Percentiles rank a stretch among this genome's conserved stretches.
Conservation (phyloP, 1,284 basidiomycete genomes). For the Golubevia pallescens region DNA sequence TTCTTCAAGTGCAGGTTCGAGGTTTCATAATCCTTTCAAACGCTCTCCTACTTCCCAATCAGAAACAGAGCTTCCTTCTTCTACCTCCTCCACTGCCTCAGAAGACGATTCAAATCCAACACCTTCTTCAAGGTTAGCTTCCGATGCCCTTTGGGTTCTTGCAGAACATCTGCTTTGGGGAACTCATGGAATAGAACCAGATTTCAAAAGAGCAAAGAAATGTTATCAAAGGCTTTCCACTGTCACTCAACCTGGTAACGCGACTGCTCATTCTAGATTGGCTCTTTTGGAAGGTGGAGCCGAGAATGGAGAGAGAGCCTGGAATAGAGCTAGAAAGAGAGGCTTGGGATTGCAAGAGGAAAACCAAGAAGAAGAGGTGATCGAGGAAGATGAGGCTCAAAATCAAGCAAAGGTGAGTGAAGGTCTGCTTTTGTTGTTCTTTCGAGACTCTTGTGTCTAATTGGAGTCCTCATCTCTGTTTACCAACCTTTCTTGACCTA, state of each 20-base stretch:
- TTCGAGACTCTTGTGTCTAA: no score
- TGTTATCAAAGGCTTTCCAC: conserved; percentile 31
- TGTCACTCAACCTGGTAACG: conserved; percentile 38
- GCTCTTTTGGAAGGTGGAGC: conserved; percentile 41
- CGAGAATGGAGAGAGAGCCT: conserved; percentile 3
- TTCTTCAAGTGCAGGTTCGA: background rate
- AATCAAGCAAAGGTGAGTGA: conserved; percentile 7
- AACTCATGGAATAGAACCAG: conserved; percentile 45
- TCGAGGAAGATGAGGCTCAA: conserved; percentile 2
- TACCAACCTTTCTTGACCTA: background rate
- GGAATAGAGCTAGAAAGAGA: background rate
- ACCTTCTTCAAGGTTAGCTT: no score
- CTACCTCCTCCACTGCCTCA: no score
- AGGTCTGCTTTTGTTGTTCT: no score
- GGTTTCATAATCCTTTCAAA: background rate
- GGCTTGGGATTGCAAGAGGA: background rate
- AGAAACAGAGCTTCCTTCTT: no score
- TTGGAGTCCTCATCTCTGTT: background rate
- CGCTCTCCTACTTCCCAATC: no score
- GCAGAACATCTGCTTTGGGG: conserved; percentile 58
- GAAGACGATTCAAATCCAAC: no score
- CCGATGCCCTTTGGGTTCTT: conserved; percentile 57
- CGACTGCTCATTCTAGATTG: conserved; percentile 51
- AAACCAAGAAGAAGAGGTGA: background rate
- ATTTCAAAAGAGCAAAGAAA: conserved; percentile 34